phyloP scores from a whole-genome alignment of 176 grass and related monocot genomes.

The Metroxylon sagu region DNA sequence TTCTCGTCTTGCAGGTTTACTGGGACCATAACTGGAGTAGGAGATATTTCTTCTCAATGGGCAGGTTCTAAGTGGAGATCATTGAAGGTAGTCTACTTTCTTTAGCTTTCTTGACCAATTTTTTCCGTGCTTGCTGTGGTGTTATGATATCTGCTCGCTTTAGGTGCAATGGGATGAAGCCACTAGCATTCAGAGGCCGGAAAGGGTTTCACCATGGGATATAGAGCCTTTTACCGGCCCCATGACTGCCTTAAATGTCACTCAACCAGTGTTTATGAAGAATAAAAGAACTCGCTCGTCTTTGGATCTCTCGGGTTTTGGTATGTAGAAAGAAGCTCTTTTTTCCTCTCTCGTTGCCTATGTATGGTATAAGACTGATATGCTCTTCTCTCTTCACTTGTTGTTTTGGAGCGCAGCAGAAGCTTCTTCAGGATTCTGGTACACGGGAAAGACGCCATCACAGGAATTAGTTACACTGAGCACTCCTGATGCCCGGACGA shows the following conservation, averaged over 20 bases:
- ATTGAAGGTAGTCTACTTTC: conserved; percentile 41
- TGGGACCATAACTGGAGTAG: conserved; percentile 71
- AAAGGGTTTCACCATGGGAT: conserved; percentile 78
- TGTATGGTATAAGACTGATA: not conserved
- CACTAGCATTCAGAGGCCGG: conserved; percentile 33
- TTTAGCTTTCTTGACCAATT: not conserved
- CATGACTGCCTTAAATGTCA: conserved; percentile 18
- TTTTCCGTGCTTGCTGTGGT: not conserved
- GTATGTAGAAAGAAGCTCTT: not conserved
- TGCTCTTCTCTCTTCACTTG: not conserved
- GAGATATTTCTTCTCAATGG: conserved; percentile 61
- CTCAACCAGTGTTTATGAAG: conserved; percentile 32
- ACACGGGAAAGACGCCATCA: conserved; percentile 6
- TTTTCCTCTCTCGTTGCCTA: not conserved
- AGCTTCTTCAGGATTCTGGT: conserved; percentile 16
- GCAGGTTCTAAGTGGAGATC: conserved; percentile 66
- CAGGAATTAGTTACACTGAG: conserved; percentile 2
- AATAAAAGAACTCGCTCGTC: conserved; percentile 48
- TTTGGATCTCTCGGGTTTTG: conserved; percentile 2
- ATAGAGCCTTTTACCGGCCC: conserved; percentile 42
- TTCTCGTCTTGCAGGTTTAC: conserved; percentile 45
- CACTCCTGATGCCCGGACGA: not conserved
- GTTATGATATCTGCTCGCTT: not conserved
- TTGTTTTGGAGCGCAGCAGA: conserved; percentile 11
- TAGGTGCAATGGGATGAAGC: conserved; percentile 85